These are phyloP conservation scores for Fusarium heterosporum DNA, from an alignment of 2,329 filamentous ascomycete species.

Conservation along the genomic window DNA sequence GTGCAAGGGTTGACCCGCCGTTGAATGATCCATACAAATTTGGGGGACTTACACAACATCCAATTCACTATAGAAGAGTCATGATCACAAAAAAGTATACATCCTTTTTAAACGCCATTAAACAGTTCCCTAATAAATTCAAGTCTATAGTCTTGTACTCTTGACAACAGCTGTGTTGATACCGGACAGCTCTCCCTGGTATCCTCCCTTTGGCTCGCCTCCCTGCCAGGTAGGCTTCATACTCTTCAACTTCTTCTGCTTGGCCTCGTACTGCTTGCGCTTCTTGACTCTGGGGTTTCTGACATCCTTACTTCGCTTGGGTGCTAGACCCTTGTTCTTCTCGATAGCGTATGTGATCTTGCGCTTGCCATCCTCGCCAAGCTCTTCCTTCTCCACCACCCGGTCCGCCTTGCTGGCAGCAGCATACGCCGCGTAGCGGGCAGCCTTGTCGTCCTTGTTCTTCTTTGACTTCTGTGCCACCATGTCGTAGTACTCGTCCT, in stretches of 20 bases:
- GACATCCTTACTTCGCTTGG: slow-evolving; percentile 91
- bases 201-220: slow-evolving; percentile 84
- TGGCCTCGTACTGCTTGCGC: slow-evolving; percentile 94
- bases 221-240: slow-evolving; percentile 89
- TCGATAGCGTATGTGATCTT: slow-evolving; percentile 94
- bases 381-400: slow-evolving; percentile 72
- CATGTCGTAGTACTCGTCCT: slow-evolving; percentile 90
- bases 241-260: slow-evolving; percentile 95
- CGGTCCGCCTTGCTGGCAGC: slow-evolving; percentile 73
- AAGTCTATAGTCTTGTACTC: slow-evolving; percentile 83
- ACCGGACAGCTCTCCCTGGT: slow-evolving; percentile 91
- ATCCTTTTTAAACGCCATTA: slow-evolving; percentile 31
- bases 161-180: slow-evolving; percentile 95
- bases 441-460: slow-evolving; percentile 79
- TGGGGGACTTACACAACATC: slow-evolving; percentile 14
- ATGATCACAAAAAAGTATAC: slow-evolving; percentile 3
- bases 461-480: slow-evolving; percentile 75
- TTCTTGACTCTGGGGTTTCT: slow-evolving; percentile 98
- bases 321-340: slow-evolving; percentile 96
- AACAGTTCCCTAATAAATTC: slow-evolving; percentile 21
- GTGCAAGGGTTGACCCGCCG: slow-evolving; percentile 25
- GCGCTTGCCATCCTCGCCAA: slow-evolving; percentile 87
- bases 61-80: background rate
- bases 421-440: slow-evolving; percentile 66
- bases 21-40: background rate